Evolutionary conservation across 306 rosid genomes (phyloP).

Genomic region (Lithocarpus polystachyus): DNA sequence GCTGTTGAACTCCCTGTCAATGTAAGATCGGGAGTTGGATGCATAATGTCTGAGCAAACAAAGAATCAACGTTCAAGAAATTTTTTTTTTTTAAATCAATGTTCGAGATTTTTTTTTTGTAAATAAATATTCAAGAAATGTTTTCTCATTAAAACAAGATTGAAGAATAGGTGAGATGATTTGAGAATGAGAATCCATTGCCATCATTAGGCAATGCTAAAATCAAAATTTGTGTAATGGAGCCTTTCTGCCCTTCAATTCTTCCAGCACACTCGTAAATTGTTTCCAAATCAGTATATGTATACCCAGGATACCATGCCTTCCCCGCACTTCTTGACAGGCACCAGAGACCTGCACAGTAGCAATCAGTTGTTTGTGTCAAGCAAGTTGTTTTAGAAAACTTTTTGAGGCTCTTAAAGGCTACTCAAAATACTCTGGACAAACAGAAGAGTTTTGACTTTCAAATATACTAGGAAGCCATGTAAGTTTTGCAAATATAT

Average conservation of each 20-base stretch:
- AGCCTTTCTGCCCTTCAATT: constrained; percentile 97
- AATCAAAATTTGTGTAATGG: constrained; percentile 93
- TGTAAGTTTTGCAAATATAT: neutral
- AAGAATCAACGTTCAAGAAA: constrained; percentile 18
- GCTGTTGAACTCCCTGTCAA: constrained; percentile 85
- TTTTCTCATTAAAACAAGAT: constrained; percentile 13
- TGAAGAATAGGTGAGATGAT: constrained; percentile 12
- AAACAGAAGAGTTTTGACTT: constrained; percentile 9
- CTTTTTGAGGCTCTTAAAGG: neutral
- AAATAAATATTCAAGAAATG: no score
- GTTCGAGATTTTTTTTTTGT: no score
- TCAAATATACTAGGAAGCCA: constrained; percentile 10
- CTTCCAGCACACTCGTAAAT: constrained; percentile 97
- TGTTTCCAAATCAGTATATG: constrained; percentile 98
- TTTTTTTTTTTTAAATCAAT: no score
- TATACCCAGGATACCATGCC: constrained; percentile 98
- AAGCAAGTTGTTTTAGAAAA: constrained; percentile 1
- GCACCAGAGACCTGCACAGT: constrained; percentile 90
- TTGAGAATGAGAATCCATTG: constrained; percentile 22
- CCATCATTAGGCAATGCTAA: constrained; percentile 99
- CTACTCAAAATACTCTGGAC: neutral
- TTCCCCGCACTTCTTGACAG: constrained; percentile 96
- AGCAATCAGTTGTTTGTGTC: constrained; percentile 18
- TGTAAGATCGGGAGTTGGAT: constrained; percentile 97
- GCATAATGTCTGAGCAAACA: constrained; percentile 71